Percentiles rank a stretch among this genome's conserved stretches.
Evolutionary conservation across 306 rosid genomes (phyloP).

Genomic region (Oemleria cerasiformis): DNA sequence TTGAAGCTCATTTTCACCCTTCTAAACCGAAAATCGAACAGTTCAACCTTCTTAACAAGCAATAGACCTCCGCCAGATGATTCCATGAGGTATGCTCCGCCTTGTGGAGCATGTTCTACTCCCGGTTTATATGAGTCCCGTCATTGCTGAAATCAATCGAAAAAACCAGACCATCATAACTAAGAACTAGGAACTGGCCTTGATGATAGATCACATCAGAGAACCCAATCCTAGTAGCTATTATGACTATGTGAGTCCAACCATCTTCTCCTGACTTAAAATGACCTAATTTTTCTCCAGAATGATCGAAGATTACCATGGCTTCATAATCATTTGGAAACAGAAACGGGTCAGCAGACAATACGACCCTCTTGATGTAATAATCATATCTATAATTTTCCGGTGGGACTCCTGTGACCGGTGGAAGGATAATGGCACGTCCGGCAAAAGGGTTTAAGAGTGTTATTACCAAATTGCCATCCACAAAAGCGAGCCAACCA

Average conservation of each 20-base stretch:
- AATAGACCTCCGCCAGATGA: not conserved
- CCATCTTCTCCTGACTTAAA: not conserved
- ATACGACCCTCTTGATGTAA: not conserved
- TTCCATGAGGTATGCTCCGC: not conserved
- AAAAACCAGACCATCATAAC: not conserved
- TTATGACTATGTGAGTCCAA: not conserved
- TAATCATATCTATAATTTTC: not conserved
- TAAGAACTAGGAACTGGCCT: slow-evolving; percentile 1
- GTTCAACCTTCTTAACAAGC: not conserved
- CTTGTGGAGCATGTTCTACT: not conserved
- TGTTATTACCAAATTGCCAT: not conserved
- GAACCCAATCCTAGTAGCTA: not conserved
- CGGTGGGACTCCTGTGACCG: not conserved
- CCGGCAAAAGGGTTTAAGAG: not conserved
- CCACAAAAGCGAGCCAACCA: not conserved
- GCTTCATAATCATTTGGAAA: slow-evolving; percentile 2
- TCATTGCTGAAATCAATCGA: not conserved
- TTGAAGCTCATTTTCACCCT: not conserved
- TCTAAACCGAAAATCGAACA: not conserved
- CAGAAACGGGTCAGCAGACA: slow-evolving; percentile 1
- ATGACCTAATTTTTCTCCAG: not conserved
- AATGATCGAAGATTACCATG: not conserved
- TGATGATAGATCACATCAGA: not conserved
- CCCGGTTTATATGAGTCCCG: no score
- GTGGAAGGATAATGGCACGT: not conserved